Evolutionary conservation across 441 rosid species (phyloP).

Genomic region (Erodium texanum): DNA sequence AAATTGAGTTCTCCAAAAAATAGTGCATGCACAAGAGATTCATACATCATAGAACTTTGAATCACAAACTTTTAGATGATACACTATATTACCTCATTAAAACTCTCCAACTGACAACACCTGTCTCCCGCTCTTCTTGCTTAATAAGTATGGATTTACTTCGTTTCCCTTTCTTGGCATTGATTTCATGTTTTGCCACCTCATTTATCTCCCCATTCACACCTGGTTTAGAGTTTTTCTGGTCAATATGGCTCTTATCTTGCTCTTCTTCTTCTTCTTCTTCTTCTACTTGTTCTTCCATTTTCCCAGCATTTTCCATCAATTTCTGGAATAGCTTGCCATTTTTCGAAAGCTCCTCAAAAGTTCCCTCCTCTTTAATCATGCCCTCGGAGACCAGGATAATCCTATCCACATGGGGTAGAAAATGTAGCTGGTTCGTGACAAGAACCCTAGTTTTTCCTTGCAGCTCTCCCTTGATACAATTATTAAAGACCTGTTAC

Average conservation of each 20-base stretch:
- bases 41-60: background rate
- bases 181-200: slow-evolving; percentile 29
- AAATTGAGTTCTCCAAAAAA: slow-evolving; percentile 5
- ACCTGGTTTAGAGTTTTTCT: slow-evolving; percentile 35
- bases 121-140: slow-evolving; percentile 96
- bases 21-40: background rate
- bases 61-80: slow-evolving; percentile 4
- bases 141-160: slow-evolving; percentile 89
- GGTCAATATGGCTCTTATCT: slow-evolving; percentile 32
- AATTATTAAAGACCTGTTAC: slow-evolving; percentile 77
- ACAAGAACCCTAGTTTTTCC: slow-evolving; percentile 93
- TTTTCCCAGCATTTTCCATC: slow-evolving; percentile 97
- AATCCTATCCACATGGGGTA: slow-evolving; percentile 85
- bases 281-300: slow-evolving; percentile 78
- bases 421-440: slow-evolving; percentile 91
- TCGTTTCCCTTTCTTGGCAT: slow-evolving; percentile 43
- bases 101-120: slow-evolving; percentile 86
- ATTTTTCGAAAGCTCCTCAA: slow-evolving; percentile 64
- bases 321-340: slow-evolving; percentile 75
- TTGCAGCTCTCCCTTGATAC: slow-evolving; percentile 69
- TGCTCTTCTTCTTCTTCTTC: slow-evolving; percentile 22
- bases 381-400: slow-evolving; percentile 75
- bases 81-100: slow-evolving; percentile 48
- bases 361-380: slow-evolving; percentile 88
- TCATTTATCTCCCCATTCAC: slow-evolving; percentile 41